These are phyloP conservation scores for Penicillium griseofulvum DNA, from an alignment of 2,329 filamentous ascomycete species.

Conservation along the genomic window DNA sequence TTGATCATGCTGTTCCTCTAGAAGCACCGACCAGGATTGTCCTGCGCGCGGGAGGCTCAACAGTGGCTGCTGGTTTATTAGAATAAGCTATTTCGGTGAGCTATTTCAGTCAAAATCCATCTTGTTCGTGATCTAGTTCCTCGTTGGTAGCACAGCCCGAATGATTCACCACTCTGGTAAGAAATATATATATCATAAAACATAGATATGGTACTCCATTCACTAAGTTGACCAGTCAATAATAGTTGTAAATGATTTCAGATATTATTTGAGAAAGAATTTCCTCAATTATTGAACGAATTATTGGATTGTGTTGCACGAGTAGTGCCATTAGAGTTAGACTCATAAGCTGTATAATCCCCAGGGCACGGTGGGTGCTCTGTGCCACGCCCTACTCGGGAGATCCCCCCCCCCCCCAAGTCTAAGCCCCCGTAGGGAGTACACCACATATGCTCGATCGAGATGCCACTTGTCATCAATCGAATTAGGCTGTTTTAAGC, in stretches of 20 bases:
- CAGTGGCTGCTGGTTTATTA: slow-evolving; percentile 81
- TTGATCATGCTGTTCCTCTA: slow-evolving; percentile 72
- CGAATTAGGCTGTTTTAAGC: background rate
- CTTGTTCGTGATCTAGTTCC: background rate
- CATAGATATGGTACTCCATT: background rate
- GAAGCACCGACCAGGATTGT: slow-evolving; percentile 80
- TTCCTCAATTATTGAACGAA: background rate
- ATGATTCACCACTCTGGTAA: background rate
- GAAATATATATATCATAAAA: background rate
- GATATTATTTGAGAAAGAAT: background rate
- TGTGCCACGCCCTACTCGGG: slow-evolving; percentile 11
- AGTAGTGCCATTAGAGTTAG: background rate
- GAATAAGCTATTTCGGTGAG: slow-evolving; percentile 46
- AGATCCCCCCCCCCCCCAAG: slow-evolving; percentile 13
- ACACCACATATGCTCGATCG: background rate
- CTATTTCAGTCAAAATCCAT: background rate
- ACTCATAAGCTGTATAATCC: background rate
- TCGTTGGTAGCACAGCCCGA: background rate
- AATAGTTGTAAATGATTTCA: background rate
- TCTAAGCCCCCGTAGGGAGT: background rate
- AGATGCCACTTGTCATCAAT: slow-evolving; percentile 9
- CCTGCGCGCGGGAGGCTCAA: slow-evolving; percentile 74
- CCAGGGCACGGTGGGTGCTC: background rate
- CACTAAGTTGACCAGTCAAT: no score
- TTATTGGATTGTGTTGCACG: background rate